phyloP scores from a whole-genome alignment of 2,329 filamentous ascomycete genomes.

The Fusarium subglutinans region DNA sequence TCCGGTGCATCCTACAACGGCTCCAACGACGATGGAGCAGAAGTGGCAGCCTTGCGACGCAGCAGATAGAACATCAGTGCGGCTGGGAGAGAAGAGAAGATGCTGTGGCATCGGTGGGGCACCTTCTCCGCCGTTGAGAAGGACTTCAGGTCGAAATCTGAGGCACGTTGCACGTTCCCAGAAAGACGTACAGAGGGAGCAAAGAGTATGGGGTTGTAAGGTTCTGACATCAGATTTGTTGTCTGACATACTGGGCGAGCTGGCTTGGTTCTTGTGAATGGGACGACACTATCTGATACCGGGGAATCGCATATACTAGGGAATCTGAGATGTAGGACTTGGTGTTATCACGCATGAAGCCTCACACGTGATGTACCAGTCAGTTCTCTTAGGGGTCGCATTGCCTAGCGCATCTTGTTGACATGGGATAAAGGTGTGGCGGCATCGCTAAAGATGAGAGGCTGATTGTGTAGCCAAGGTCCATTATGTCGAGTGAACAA shows the following conservation, averaged over 20 bases:
- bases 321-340: not conserved
- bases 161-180: not conserved
- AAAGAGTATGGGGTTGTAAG: not conserved
- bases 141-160: not conserved
- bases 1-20: not conserved
- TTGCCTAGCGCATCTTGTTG: not conserved
- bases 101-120: not conserved
- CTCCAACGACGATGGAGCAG: not conserved
- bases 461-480: not conserved
- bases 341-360: not conserved
- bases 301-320: no score
- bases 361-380: not conserved
- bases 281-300: not conserved
- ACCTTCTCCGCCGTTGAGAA: not conserved
- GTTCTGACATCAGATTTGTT: not conserved
- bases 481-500: not conserved
- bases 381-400: not conserved
- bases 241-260: not conserved
- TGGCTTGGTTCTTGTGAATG: not conserved
- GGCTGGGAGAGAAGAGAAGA: not conserved
- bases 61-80: not conserved
- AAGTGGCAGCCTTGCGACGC: not conserved
- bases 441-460: not conserved
- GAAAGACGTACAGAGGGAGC: not conserved
- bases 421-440: not conserved